phyloP scores from a whole-genome alignment of 2,329 filamentous ascomycete genomes.

The Ascocoryne sarcoides region DNA sequence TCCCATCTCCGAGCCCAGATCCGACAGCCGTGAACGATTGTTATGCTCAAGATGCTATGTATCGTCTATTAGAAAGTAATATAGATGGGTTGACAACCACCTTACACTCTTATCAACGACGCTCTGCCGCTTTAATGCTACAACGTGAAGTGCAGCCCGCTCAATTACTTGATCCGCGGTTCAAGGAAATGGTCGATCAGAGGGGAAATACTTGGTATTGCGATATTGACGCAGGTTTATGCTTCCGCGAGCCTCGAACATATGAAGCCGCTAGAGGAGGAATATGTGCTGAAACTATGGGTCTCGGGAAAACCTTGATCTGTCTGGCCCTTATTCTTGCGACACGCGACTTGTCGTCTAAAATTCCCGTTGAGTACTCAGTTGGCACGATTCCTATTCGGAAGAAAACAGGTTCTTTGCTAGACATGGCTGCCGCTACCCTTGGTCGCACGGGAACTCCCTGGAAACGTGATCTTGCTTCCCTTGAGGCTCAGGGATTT shows the following conservation, averaged over 20 bases:
- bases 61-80: slow-evolving; percentile 43
- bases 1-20: slow-evolving; percentile 59
- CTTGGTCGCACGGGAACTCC: slow-evolving; percentile 59
- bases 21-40: slow-evolving; percentile 39
- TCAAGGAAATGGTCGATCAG: slow-evolving; percentile 53
- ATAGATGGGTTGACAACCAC: slow-evolving; percentile 52
- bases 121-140: slow-evolving; percentile 75
- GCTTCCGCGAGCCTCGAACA: slow-evolving; percentile 56
- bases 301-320: slow-evolving; percentile 79
- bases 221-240: slow-evolving; percentile 52
- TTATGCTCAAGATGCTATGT: slow-evolving; percentile 44
- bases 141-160: slow-evolving; percentile 64
- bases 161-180: slow-evolving; percentile 62
- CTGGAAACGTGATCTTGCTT: slow-evolving; percentile 58
- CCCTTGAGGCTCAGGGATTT: slow-evolving; percentile 26
- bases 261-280: slow-evolving; percentile 73
- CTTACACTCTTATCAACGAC: slow-evolving; percentile 71
- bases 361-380: slow-evolving; percentile 50
- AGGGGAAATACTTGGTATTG: slow-evolving; percentile 58
- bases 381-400: slow-evolving; percentile 30
- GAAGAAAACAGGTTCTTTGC: slow-evolving; percentile 49
- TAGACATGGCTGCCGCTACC: slow-evolving; percentile 67
- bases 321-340: slow-evolving; percentile 70
- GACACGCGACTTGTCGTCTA: slow-evolving; percentile 59
- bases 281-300: slow-evolving; percentile 74